phyloP scores from a whole-genome alignment of 495 filamentous ascomycete genomes.

The Hypomontagnella submonticulosa region DNA sequence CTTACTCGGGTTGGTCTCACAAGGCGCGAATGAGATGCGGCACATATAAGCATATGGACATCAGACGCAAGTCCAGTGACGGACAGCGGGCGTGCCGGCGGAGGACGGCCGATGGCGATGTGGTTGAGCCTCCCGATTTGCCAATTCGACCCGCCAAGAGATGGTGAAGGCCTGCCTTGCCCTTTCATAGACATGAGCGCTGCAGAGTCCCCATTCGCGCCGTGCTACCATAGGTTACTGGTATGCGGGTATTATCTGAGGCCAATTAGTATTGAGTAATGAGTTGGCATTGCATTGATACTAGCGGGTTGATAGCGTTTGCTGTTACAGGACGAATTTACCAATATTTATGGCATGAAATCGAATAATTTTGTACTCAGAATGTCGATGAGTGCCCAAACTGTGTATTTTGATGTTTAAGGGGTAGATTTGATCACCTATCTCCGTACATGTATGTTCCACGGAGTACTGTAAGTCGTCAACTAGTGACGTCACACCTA shows the following conservation, averaged over 20 bases:
- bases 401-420: too few relatives aligned
- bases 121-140: constrained; percentile 22
- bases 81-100: constrained; percentile 15
- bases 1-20: constrained; percentile 8
- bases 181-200: constrained; percentile 12
- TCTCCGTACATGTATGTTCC: too few relatives aligned
- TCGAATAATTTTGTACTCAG: not conserved
- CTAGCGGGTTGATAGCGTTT: constrained; percentile 10
- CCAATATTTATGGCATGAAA: constrained; percentile 14
- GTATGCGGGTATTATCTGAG: constrained; percentile 37
- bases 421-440: too few relatives aligned
- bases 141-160: constrained; percentile 30
- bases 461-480: not conserved
- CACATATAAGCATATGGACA: constrained; percentile 6
- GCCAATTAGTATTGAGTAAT: constrained; percentile 40
- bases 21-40: constrained; percentile 18
- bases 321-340: constrained; percentile 38
- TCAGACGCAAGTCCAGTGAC: constrained; percentile 10
- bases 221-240: constrained; percentile 33
- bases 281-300: constrained; percentile 40
- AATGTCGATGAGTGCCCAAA: too few relatives aligned
- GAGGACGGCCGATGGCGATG: constrained; percentile 3
- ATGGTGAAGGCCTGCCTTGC: constrained; percentile 11
- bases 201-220: constrained; percentile 19
- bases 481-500: constrained; percentile 8